Percentiles rank a stretch among this genome's conserved stretches.
Evolutionary conservation across 139 green algal genomes (phyloP).

Genomic region (Chlorella sp.): DNA sequence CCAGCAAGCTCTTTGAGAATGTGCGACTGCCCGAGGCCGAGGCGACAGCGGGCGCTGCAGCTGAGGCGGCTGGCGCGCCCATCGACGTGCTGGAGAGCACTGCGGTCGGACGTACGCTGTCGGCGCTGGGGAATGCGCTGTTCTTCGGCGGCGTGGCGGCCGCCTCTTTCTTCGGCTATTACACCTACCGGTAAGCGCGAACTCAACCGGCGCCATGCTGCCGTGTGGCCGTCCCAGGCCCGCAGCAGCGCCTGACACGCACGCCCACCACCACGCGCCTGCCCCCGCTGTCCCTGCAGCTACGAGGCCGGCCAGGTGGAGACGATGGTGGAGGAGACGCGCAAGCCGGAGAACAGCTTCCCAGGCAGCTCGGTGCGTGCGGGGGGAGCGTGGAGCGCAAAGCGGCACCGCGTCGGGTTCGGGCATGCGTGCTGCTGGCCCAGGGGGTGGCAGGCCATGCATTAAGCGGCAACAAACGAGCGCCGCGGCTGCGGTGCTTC

Average conservation of each 20-base stretch:
- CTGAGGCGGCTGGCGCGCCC: constrained; percentile 9
- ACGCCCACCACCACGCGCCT: too few species aligned
- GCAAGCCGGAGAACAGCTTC: constrained; percentile 32
- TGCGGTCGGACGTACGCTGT: constrained; percentile 3
- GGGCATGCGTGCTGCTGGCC: too few species aligned
- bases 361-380: constrained; percentile 25
- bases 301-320: constrained; percentile 43
- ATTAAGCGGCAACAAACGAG: too few species aligned
- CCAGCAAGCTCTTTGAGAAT: constrained; percentile 51
- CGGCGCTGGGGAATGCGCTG: constrained; percentile 46
- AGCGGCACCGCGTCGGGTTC: too few species aligned
- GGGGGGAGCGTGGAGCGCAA: too few species aligned
- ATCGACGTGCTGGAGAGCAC: constrained; percentile 11
- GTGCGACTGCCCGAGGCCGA: constrained; percentile 26
- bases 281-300: background rate
- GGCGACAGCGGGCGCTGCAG: background rate
- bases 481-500: too few species aligned
- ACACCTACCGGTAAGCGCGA: constrained; percentile 67
- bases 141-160: constrained; percentile 52
- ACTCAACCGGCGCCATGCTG: too few species aligned
- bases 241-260: too few species aligned
- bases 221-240: too few species aligned
- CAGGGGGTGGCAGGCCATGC: too few species aligned
- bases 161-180: constrained; percentile 66
- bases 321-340: constrained; percentile 46